Percentiles rank a stretch among this genome's conserved stretches.
phyloP scores from a whole-genome alignment of 2,329 filamentous ascomycete genomes.

The Diaporthe sp. region DNA sequence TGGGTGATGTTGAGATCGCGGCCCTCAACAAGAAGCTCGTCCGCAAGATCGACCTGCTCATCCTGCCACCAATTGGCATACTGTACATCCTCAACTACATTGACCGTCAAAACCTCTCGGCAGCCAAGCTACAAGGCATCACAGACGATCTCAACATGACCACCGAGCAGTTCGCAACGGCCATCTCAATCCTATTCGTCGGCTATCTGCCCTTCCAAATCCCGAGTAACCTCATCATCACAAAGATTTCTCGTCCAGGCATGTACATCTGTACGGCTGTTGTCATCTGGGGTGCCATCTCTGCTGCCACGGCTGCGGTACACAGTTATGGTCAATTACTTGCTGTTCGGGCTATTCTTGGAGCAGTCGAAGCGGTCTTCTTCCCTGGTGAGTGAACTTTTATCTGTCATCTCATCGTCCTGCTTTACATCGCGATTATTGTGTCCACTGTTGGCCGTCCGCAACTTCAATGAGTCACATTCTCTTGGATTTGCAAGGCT shows the following conservation, averaged over 20 bases:
- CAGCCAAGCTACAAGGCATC: conserved; percentile 57
- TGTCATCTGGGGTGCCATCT: conserved; percentile 50
- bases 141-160: conserved; percentile 56
- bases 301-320: conserved; percentile 53
- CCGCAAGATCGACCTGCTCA: conserved; percentile 41
- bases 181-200: conserved; percentile 60
- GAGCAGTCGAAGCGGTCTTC: conserved; percentile 53
- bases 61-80: conserved; percentile 49
- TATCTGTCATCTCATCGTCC: background rate
- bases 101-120: conserved; percentile 55
- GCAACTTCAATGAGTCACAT: background rate
- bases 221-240: conserved; percentile 49
- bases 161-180: conserved; percentile 54
- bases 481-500: background rate
- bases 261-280: conserved; percentile 50
- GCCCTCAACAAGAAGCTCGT: conserved; percentile 41
- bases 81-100: conserved; percentile 58
- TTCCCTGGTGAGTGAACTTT: conserved; percentile 49
- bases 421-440: background rate
- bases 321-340: conserved; percentile 52
- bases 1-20: conserved; percentile 32
- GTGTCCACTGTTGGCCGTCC: background rate
- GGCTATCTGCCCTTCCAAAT: conserved; percentile 60
- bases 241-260: conserved; percentile 44
- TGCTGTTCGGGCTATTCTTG: conserved; percentile 54